These are phyloP conservation scores for Danielozyma ontarioensis DNA, from an alignment of 805 yeast genomes.

Conservation along the genomic window DNA sequence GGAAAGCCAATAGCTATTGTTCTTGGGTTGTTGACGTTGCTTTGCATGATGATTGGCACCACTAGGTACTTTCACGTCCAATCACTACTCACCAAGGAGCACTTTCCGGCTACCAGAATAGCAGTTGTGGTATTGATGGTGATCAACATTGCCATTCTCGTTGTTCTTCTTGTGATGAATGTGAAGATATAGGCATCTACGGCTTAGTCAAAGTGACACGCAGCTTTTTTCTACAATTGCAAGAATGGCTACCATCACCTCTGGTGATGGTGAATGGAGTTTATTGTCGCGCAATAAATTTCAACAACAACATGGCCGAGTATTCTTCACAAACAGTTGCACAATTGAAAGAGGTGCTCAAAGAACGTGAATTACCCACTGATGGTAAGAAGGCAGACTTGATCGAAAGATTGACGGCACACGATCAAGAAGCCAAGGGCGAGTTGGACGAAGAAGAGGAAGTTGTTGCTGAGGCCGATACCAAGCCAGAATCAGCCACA, in stretches of 20 bases:
- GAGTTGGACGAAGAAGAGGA: not conserved
- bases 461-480: conserved; percentile 6
- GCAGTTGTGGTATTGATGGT: conserved; percentile 12
- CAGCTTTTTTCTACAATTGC: not conserved
- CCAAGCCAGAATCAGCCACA: not conserved
- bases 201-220: too few species aligned
- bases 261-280: not conserved
- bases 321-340: conserved; percentile 71
- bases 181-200: conserved; percentile 3
- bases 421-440: not conserved
- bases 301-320: conserved; percentile 36
- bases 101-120: conserved; percentile 21
- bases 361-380: conserved; percentile 58
- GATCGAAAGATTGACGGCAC: conserved; percentile 19
- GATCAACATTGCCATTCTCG: conserved; percentile 13
- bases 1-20: conserved; percentile 14
- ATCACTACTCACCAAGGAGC: conserved; percentile 11
- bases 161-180: conserved; percentile 15
- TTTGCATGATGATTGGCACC: conserved; percentile 16
- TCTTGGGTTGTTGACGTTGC: conserved; percentile 11
- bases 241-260: not conserved
- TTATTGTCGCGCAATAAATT: too few species aligned
- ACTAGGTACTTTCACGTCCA: conserved; percentile 23
- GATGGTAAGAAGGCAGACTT: conserved; percentile 82
- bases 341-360: conserved; percentile 76